phyloP scores from a whole-genome alignment of 768 basidiomycete genomes.

The Coprinopsis sp. region DNA sequence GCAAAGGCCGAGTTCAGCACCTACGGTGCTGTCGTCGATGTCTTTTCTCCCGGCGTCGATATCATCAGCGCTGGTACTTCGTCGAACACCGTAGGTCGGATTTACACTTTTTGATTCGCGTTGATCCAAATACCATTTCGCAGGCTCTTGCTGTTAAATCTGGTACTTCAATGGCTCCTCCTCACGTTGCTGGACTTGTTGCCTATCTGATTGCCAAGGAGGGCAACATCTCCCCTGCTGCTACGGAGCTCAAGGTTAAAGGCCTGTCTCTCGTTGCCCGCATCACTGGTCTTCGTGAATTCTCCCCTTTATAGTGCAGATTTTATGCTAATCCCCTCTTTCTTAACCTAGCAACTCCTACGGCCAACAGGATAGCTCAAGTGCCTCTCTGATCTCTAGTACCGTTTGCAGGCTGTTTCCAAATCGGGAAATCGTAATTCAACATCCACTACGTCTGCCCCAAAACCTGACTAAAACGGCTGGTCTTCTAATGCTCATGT shows the following conservation, averaged over 20 bases:
- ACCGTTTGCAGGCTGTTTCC: not conserved
- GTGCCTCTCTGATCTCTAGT: not conserved
- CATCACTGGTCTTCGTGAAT: conserved; percentile 25
- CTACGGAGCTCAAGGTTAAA: conserved; percentile 19
- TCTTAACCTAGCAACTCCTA: not conserved
- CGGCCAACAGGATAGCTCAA: conserved; percentile 1
- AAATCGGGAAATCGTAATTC: too few species aligned
- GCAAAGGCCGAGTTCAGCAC: conserved; percentile 34
- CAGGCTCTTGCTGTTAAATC: conserved; percentile 21
- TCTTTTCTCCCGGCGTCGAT: conserved; percentile 37
- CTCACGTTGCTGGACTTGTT: conserved; percentile 33
- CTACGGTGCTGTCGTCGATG: conserved; percentile 34
- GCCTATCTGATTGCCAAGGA: conserved; percentile 28
- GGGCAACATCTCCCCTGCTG: conserved; percentile 27
- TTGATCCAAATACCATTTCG: not conserved
- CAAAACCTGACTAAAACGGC: too few species aligned
- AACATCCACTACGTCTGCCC: too few species aligned
- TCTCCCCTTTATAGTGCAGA: not conserved
- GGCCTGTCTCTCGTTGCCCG: conserved; percentile 19
- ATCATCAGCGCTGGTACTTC: conserved; percentile 29
- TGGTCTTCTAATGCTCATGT: too few species aligned
- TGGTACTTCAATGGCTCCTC: conserved; percentile 29
- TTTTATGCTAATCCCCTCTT: not conserved
- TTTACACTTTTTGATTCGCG: not conserved
- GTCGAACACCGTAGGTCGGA: conserved; percentile 14